Evolutionary conservation across 2,329 filamentous ascomycete genomes (phyloP), one percentile per base, ranked within the genome.

Genomic region (Ophiostoma angusticollis): DNA sequence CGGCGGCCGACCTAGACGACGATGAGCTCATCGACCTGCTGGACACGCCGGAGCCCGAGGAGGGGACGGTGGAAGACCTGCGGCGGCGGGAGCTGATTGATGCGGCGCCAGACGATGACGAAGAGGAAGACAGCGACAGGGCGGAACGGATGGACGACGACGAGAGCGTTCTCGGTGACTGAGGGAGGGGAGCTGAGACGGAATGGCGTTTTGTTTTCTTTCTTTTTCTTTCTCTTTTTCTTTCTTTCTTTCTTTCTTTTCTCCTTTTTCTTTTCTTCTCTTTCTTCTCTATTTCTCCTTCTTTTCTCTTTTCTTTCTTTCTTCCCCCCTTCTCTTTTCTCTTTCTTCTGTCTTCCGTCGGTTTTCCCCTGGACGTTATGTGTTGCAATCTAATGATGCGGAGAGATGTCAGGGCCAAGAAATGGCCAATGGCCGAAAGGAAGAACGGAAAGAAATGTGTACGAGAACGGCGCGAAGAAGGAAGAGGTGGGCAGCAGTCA

Each of bases 1-100:
- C 46, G 9, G 46, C 44, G 1, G 44, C 44, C 8, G 42, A 48
- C 23, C 34, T 42, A 31, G 38, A 50, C 42, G 30, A 49, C 39
- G 41, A 43, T 19, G 52, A 53, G 39, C 41, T 47, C 28, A 45
- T 50, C 11, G 52, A 62, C 37, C 57, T 64, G 16, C 64, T 68
- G 27, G 63, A 65, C 40, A 65, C 27, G 59, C 65, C 44, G 0
- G 69, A 72, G 44, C 67, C 63, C 0, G 73, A 74, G 46, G 74
- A 78, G 49, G 74, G 71, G 35, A 74, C 71, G 4, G 58, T 56
- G 11, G 74, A 77, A 50, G 73, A 78, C 49, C 55, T 77, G 23
- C 61, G 67, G 21, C 61, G 65, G 39, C 60, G 70, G 37, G 74
- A 72, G 50, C 54, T 77, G 39, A 46, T 75, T 18, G 72, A 71